Evolutionary conservation across 371 early-diverging fungal genomes (phyloP), one percentile per base, ranked within the genome.

Genomic region (Dipsacomyces acuminosporus): DNA sequence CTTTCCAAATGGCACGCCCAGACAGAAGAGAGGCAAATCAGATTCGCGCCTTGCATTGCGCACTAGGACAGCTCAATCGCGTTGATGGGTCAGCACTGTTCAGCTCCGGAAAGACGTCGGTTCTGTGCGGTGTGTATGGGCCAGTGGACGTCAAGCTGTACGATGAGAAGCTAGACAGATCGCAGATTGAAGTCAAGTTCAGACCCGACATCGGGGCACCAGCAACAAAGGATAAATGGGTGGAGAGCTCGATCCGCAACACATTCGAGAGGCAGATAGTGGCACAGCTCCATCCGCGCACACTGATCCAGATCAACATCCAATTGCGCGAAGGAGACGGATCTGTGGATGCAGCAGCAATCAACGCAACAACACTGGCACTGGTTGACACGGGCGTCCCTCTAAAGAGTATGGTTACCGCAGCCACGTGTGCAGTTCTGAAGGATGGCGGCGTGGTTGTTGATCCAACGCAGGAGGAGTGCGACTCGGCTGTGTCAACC

Each of bases 311-410:
- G 58, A 83, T 96, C 45, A 90, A 87, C 1, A 57, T 88, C 24
- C 95, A 95, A 61, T 80, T 88, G 9, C 74, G 84, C 58, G 79
- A 84, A 48, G 89, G 87, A 54, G 95, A 94, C 65, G 96, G 96
- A 45, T 80, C 83, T 36, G 83, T 84, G 20, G 66, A 89, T 23
- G 73, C 94, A 8, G 81, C 89, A 7, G 82, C 90, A 0, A 80
- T 93, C 33, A 95, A 94, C 61, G 93, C 93, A 0, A 80, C 85
- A 0, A 74, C 85, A 8, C 55, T 96, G 58, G 94, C 95, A 0
- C 78, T 96, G 21, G 52, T 96, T 47, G 91, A 95, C 66, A 94
- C 95, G 9, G 96, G 93, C 25, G 78, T 95, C n/a, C 90, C 95
- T 13, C 61, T 95, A 59, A 85, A 79, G 41, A 71, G 78, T 9